Base-by-base conservation (phyloP, 306 rosid genomes). In the Mimosa pudica region DNA sequence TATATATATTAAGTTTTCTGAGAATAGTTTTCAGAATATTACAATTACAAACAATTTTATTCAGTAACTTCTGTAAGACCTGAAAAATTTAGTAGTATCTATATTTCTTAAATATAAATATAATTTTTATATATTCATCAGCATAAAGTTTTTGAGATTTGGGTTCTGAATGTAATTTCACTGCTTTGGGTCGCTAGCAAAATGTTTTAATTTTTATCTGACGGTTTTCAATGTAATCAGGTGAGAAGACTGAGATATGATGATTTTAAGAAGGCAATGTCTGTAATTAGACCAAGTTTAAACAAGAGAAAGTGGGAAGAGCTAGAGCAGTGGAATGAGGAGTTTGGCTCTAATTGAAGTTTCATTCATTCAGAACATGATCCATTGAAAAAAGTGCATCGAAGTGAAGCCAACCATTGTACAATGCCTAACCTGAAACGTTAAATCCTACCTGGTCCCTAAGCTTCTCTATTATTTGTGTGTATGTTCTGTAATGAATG, bases 241-340 rank as follows among this genome's bases (percentile, higher is more conserved):
- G 97, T 92, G 65, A 84, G 98, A 80, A 84, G 93, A 16, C 87
- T 93, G 52, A 91, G 85, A 80, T 88, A 89, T 7, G 93, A 88
- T 42, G 98, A 95, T 82, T 95, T 95, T 80, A 86, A 73, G 85
- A 86, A 82, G 85, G 94, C 98, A 16, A 95, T 95, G 98, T 48
- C 82, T 10, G 91, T 88, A 2, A 90, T 95, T 36, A 90, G 98
- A 75, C 98, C 98, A 16, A 95, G 98, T 86, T 91, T 91, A 82
- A 95, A 87, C 84, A 95, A 90, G 81, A 91, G 94, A 85, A 92
- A 89, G 82, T 95, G 98, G 98, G 92, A 91, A 86, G 98, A 92
- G 80, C 94, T 95, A 78, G 92, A 92, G 77, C 86, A 76, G 67
- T 95, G 98, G 98, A 95, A 95, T 78, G 83, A 90, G 75, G 95